These are phyloP conservation scores for Ophiostoma pallidulum DNA, from an alignment of 2,329 filamentous ascomycete species.

Conservation along the genomic window DNA sequence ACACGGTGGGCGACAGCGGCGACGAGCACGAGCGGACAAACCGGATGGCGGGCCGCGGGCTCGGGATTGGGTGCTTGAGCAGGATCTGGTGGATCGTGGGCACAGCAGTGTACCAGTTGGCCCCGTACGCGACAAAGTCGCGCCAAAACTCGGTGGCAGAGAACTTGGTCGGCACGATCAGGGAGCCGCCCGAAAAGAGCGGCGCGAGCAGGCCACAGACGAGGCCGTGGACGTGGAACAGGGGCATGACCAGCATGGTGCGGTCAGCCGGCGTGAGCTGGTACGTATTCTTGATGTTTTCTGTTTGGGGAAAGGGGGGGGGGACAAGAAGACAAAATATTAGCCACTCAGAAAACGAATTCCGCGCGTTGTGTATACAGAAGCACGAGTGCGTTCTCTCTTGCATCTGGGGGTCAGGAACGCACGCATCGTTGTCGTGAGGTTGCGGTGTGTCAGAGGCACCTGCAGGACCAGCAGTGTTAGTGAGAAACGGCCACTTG, in stretches of 20 bases:
- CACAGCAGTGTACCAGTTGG: conserved; percentile 91
- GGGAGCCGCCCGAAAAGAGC: conserved; percentile 64
- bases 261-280: conserved; percentile 60
- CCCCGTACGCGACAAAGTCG: conserved; percentile 62
- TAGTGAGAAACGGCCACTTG: background rate
- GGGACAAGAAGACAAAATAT: background rate
- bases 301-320: conserved; percentile 25
- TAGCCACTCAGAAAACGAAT: too few relatives aligned
- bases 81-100: conserved; percentile 88
- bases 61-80: conserved; percentile 61
- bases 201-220: conserved; percentile 74
- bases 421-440: conserved; percentile 69
- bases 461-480: conserved; percentile 35
- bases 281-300: conserved; percentile 73
- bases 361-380: too few relatives aligned
- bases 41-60: conserved; percentile 60
- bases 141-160: conserved; percentile 76
- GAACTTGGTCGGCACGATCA: conserved; percentile 70
- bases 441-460: conserved; percentile 70
- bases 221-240: conserved; percentile 87
- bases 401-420: conserved; percentile 4
- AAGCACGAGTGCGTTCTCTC: too few relatives aligned
- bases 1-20: conserved; percentile 70
- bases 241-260: conserved; percentile 80
- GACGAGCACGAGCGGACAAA: conserved; percentile 86